phyloP scores from a whole-genome alignment of 2,329 filamentous ascomycete genomes.

The Coleophoma crateriformis region DNA sequence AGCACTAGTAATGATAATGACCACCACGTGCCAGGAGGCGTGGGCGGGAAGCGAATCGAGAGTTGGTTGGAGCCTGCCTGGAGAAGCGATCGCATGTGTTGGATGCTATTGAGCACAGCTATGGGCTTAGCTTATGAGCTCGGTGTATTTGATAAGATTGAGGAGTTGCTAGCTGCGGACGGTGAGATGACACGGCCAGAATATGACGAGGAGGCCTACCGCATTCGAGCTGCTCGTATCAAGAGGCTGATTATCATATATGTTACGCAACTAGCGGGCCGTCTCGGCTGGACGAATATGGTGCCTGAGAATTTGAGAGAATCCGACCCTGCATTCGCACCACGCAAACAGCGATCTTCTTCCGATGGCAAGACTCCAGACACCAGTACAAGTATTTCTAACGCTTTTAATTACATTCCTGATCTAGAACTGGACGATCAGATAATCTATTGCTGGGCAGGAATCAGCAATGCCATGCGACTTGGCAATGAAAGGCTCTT shows the following conservation, averaged over 20 bases:
- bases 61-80: constrained; percentile 96
- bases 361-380: constrained; percentile 54
- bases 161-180: constrained; percentile 57
- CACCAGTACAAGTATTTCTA: constrained; percentile 50
- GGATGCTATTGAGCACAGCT: constrained; percentile 92
- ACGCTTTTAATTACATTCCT: constrained; percentile 60
- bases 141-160: constrained; percentile 89
- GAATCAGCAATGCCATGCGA: constrained; percentile 89
- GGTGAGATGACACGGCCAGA: constrained; percentile 55
- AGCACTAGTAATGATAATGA: constrained; percentile 38
- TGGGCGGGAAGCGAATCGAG: constrained; percentile 80
- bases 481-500: constrained; percentile 86
- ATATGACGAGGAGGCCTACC: constrained; percentile 71
- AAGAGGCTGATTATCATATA: constrained; percentile 86
- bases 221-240: constrained; percentile 73
- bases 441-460: constrained; percentile 85
- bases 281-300: constrained; percentile 91
- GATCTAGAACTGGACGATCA: constrained; percentile 63
- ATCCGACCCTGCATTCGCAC: constrained; percentile 49
- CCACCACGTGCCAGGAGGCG: constrained; percentile 40
- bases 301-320: constrained; percentile 64
- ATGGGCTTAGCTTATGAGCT: constrained; percentile 89
- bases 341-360: constrained; percentile 31
- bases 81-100: constrained; percentile 92
- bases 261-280: constrained; percentile 86